Evolutionary conservation across 2,329 filamentous ascomycete species (phyloP), one percentile per base, ranked within the genome.

Genomic region (Aspergillus awamori): DNA sequence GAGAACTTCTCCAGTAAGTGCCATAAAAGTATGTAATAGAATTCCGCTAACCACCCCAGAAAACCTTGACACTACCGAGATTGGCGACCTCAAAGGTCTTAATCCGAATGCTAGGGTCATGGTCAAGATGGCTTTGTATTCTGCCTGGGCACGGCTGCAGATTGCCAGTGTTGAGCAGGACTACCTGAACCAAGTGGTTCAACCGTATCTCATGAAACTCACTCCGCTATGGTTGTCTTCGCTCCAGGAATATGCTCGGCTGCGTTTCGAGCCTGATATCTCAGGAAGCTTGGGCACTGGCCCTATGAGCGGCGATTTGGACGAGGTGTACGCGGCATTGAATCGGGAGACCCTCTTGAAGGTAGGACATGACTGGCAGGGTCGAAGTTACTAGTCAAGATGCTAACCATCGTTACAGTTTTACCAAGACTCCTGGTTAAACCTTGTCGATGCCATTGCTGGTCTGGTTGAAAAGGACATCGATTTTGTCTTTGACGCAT

Each of bases 391-490:
- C 48, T 4, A 24, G 45, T 58, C 28, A 30, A 11, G 15, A 13
- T 15, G 7, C 8, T 45, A 8, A 58, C 11, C 20, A 43, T 53
- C 11, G 4, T 36, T 17, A 38, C 62, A 86, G 74, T 99, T 99
- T 77, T 99, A 99, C 74, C 94, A 99, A 80, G 93, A 96, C 61
- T 92, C 93, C 0, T 99, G 95, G 95, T 83, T 99, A 41, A 96
- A 95, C 68, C 86, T 99, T 10, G 94, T 99, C 2, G 93, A 99
- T 79, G 96, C 95, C 3, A 98, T 99, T 75, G 94, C 95, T 10
- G 97, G 93, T 71, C 82, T 99, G 5, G 97, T 99, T 61, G 95
- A 98, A 71, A 94, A 97, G 76, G 95, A 99, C 73, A 97, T 93
- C 76, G 92, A 95, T 63, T 97, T 97, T 65, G 95, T 99, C 3